phyloP scores from a whole-genome alignment of 805 yeast genomes.

The Candida jianshihensis region DNA sequence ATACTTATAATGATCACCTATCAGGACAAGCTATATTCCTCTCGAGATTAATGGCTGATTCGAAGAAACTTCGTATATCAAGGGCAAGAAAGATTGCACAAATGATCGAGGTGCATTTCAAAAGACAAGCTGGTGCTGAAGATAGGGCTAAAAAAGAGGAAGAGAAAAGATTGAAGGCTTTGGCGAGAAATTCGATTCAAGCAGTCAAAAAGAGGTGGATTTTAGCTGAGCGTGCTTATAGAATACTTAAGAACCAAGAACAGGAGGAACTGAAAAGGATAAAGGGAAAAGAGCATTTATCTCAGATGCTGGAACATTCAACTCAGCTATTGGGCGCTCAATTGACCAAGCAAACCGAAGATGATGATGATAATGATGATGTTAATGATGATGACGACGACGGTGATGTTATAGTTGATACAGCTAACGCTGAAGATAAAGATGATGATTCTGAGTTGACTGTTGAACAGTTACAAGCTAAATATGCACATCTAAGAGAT shows the following conservation, averaged over 20 bases:
- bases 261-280: slow-evolving; percentile 72
- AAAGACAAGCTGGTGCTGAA: slow-evolving; percentile 79
- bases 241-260: slow-evolving; percentile 66
- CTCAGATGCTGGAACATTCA: slow-evolving; percentile 85
- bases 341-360: slow-evolving; percentile 35
- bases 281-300: slow-evolving; percentile 80
- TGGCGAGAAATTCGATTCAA: slow-evolving; percentile 77
- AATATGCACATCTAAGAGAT: slow-evolving; percentile 20
- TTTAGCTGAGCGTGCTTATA: slow-evolving; percentile 77
- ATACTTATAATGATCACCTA: slow-evolving; percentile 66
- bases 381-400: slow-evolving; percentile 16
- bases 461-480: slow-evolving; percentile 21
- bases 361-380: slow-evolving; percentile 8
- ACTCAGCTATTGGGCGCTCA: slow-evolving; percentile 88
- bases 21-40: slow-evolving; percentile 68
- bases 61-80: slow-evolving; percentile 56
- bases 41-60: slow-evolving; percentile 62
- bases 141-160: slow-evolving; percentile 73
- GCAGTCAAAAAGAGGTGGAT: slow-evolving; percentile 90
- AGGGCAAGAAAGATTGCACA: slow-evolving; percentile 66
- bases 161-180: slow-evolving; percentile 57
- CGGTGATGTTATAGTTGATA: slow-evolving; percentile 27
- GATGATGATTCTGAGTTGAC: slow-evolving; percentile 23
- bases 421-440: slow-evolving; percentile 16
- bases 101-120: slow-evolving; percentile 83